Base-by-base conservation (phyloP, 2,329 filamentous ascomycete genomes). In the Clarireedia sp. region DNA sequence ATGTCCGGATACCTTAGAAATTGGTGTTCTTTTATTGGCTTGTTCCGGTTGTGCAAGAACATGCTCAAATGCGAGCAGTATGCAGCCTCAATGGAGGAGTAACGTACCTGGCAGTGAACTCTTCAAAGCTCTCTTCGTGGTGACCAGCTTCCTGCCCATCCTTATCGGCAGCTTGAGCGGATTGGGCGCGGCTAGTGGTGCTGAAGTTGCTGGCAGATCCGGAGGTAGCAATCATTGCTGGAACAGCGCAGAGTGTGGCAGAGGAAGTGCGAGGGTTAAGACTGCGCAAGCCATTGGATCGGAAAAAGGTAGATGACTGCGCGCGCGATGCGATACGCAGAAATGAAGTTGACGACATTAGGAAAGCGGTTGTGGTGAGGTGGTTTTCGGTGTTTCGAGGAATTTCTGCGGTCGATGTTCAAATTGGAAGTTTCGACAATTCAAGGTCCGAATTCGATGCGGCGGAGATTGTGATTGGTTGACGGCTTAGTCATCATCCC, bases 41-140 rank as follows among this genome's bases (percentile, higher is more conserved):
- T 44, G 56, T 56, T 59, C 60, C 56, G 57, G 59, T 55, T 52
- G 37, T 60, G 58, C 48, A 58, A 57, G 55, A 62, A 60, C 53
- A 47, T 59, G 60, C 62, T 62, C 54, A 57, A 60, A 61, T 51
- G 49, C 54, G 48, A 45, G 40, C 52, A 57, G 50, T 55, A 56
- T 45, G 37, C 44, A 21, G 36, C 55, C 21, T 47, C 61, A 59
- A 65, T 67, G 64, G 62, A 48, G 47, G 9, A 12, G 37, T 49
- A 37, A 59, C 64, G 75, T 89, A 99, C 94, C 94, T 91, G 69
- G 90, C 87, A 75, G 89, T 90, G 77, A 99, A 99, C 79, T 97
- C 91, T 80, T 99, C 94, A 68, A 96, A 99, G 69, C 88, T 95
- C 85, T 99, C 94, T 75, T 99, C 94, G 71, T 86, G 82, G 75